Evolutionary conservation across 148 eudicot genomes (phyloP).

Genomic region (Talinum fruticosum): DNA sequence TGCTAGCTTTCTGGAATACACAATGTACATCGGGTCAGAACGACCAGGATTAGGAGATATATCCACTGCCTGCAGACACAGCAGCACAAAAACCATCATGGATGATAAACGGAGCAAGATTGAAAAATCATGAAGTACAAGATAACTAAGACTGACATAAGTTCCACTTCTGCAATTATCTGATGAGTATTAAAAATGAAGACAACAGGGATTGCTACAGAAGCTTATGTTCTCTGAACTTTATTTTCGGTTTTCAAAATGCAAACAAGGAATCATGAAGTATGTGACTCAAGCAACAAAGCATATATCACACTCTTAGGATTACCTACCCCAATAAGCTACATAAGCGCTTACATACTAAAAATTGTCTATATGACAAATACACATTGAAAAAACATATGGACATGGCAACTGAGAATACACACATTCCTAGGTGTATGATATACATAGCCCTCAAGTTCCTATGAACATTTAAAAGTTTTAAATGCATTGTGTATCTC

Average conservation of each 20-base stretch:
- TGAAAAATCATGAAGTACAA: neutral
- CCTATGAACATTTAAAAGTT: neutral
- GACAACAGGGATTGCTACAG: neutral
- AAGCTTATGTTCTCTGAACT: neutral
- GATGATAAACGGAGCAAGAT: neutral
- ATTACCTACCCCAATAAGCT: too few species aligned
- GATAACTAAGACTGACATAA: neutral
- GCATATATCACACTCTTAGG: too few species aligned
- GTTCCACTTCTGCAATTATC: neutral
- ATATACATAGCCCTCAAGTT: too few species aligned
- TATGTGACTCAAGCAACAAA: too few species aligned
- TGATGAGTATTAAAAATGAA: neutral
- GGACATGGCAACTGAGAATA: too few species aligned
- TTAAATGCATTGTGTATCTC: neutral
- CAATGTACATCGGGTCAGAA: slow-evolving; percentile 94
- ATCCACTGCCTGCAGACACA: slow-evolving; percentile 69
- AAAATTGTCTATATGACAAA: too few species aligned
- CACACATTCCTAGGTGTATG: too few species aligned
- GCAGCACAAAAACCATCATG: neutral
- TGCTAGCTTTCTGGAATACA: slow-evolving; percentile 67
- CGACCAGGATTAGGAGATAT: slow-evolving; percentile 96
- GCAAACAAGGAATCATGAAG: neutral
- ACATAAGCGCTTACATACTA: too few species aligned
- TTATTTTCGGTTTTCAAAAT: neutral
- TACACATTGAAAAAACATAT: too few species aligned